These are phyloP conservation scores for Solanum paucissectum DNA, from an alignment of 257 asterid species.

Conservation along the genomic window DNA sequence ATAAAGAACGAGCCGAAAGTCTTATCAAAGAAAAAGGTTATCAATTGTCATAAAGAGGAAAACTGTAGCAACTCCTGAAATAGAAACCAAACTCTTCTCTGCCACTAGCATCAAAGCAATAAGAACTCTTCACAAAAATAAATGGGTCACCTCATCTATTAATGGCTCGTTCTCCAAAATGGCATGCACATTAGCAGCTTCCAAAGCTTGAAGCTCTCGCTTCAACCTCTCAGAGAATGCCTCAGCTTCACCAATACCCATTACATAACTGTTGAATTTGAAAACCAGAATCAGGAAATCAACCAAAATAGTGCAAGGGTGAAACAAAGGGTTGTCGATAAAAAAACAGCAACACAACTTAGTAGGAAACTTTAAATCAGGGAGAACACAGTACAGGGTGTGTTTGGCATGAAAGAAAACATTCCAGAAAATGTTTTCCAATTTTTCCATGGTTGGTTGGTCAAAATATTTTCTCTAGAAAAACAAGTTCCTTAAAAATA, in stretches of 20 bases:
- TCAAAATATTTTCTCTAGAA: not conserved
- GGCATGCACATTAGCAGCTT: conserved; percentile 99
- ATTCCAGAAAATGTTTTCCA: not conserved
- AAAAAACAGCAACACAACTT: not conserved
- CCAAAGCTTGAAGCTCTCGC: conserved; percentile 97
- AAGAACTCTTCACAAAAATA: conserved; percentile 1
- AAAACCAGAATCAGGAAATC: conserved; percentile 1
- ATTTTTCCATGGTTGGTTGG: not conserved
- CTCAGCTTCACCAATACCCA: conserved; percentile 98
- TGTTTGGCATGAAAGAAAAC: not conserved
- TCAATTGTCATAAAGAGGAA: not conserved
- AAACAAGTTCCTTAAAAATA: not conserved
- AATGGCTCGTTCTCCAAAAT: conserved; percentile 88
- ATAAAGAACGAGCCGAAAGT: not conserved
- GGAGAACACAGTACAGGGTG: not conserved
- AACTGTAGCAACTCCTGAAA: conserved; percentile 2
- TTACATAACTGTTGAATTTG: conserved; percentile 67
- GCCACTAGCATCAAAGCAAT: not conserved
- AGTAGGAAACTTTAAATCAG: not conserved
- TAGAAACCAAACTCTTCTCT: not conserved
- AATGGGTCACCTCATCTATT: conserved; percentile 50
- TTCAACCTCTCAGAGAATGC: conserved; percentile 96
- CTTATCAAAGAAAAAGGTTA: not conserved
- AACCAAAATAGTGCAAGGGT: not conserved
- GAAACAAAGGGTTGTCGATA: not conserved